Evolutionary conservation across 495 filamentous ascomycete genomes (phyloP).

Genomic region (Penicillium steckii): DNA sequence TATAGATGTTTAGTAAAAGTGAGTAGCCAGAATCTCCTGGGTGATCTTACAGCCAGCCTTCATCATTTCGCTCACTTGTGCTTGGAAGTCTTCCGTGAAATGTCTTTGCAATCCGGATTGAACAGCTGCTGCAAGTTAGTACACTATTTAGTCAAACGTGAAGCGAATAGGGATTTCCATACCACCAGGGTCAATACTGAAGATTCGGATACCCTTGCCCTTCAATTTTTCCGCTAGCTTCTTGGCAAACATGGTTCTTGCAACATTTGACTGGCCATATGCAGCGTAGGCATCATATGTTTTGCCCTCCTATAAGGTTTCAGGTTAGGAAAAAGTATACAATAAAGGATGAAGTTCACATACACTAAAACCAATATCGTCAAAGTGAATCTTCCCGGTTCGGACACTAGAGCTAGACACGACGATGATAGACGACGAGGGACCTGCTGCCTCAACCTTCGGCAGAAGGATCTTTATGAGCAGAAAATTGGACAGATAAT

Average conservation of each 20-base stretch:
- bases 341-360: background rate
- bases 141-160: background rate
- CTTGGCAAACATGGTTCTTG: slow-evolving; percentile 23
- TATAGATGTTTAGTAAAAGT: background rate
- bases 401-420: slow-evolving; percentile 13
- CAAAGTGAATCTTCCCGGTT: slow-evolving; percentile 13
- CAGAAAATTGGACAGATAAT: slow-evolving; percentile 23
- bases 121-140: slow-evolving; percentile 11
- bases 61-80: slow-evolving; percentile 8
- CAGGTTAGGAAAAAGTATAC: background rate
- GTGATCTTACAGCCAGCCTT: slow-evolving; percentile 12
- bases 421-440: slow-evolving; percentile 17
- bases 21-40: background rate
- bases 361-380: slow-evolving; percentile 19
- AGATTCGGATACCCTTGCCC: slow-evolving; percentile 13
- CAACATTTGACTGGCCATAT: slow-evolving; percentile 20
- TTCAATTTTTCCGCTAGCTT: slow-evolving; percentile 16
- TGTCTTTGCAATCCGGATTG: slow-evolving; percentile 15
- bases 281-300: slow-evolving; percentile 14
- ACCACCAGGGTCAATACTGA: slow-evolving; percentile 24
- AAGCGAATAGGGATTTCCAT: background rate
- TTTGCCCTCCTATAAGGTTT: slow-evolving; percentile 15
- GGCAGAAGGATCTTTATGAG: slow-evolving; percentile 20
- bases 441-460: slow-evolving; percentile 15
- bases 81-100: slow-evolving; percentile 1